A percentile compares a stretch with the other conserved stretches of the same genome.
phyloP scores from a whole-genome alignment of 1,139 yeast species.

The Magnusiomyces ingens region DNA sequence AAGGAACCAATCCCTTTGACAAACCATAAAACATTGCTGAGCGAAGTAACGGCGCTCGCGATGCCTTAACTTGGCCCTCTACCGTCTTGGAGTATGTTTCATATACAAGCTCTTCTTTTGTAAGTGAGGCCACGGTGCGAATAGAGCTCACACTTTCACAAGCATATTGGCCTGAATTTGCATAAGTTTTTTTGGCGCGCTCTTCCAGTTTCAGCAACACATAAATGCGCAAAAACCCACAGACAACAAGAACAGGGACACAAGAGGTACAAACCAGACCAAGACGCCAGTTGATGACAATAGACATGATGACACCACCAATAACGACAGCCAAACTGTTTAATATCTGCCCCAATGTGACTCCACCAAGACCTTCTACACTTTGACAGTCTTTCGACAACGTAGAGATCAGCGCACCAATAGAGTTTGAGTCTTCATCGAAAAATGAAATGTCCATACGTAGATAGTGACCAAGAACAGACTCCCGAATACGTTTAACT shows the following conservation, averaged over 20 bases:
- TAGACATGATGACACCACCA: constrained; percentile 66
- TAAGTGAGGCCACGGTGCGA: constrained; percentile 35
- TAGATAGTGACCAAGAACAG: constrained; percentile 35
- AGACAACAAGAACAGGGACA: constrained; percentile 65
- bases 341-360: constrained; percentile 72
- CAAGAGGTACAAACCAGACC: constrained; percentile 51
- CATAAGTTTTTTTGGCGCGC: constrained; percentile 35
- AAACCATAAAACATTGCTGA: constrained; percentile 32
- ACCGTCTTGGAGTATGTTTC: constrained; percentile 27
- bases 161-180: constrained; percentile 34
- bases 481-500: constrained; percentile 30
- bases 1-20: constrained; percentile 35
- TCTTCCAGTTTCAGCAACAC: constrained; percentile 66
- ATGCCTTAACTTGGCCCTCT: constrained; percentile 26
- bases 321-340: constrained; percentile 65
- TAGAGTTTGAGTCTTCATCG: constrained; percentile 53
- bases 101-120: constrained; percentile 34
- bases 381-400: constrained; percentile 79
- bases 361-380: constrained; percentile 80
- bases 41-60: constrained; percentile 25
- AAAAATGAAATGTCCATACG: constrained; percentile 81
- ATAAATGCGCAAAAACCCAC: constrained; percentile 74
- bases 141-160: constrained; percentile 36
- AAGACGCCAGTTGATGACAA: constrained; percentile 61
- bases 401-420: constrained; percentile 80